Conservation (phyloP, 169 alveolate genomes). For the Plasmodium gallinaceum region DNA sequence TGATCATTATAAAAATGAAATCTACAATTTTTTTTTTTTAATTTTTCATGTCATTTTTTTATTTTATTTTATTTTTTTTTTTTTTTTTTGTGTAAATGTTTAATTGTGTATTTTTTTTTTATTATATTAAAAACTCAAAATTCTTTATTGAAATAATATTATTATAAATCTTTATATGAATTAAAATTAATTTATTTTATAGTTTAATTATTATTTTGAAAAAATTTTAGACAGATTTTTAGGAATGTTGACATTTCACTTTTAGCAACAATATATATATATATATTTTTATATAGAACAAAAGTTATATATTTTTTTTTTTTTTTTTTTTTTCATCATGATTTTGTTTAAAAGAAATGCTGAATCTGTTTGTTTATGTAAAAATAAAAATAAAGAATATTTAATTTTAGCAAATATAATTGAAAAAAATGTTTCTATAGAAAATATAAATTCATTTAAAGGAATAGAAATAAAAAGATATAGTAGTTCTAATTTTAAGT, state of each 20-base stretch:
- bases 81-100: too few relatives aligned
- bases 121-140: too few relatives aligned
- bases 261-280: neutral
- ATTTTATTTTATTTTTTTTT: too few relatives aligned
- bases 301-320: neutral
- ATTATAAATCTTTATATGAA: too few relatives aligned
- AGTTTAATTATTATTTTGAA: neutral
- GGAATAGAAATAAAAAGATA: neutral
- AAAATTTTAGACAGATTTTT: neutral
- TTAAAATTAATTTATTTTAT: too few relatives aligned
- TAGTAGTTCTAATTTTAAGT: neutral
- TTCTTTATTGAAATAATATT: too few relatives aligned
- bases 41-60: too few relatives aligned
- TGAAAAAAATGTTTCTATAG: neutral
- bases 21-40: too few relatives aligned
- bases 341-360: slow-evolving; percentile 6
- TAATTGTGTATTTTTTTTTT: too few relatives aligned
- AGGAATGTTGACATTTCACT: neutral
- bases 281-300: neutral
- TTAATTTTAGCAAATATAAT: slow-evolving; percentile 1
- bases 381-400: neutral
- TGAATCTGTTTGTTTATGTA: slow-evolving; percentile 9
- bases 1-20: too few relatives aligned
- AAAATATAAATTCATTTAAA: neutral
- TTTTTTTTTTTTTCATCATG: neutral